These are phyloP conservation scores for Aspergillus sojae DNA, from an alignment of 2,329 filamentous ascomycete genomes.

Conservation along the genomic window DNA sequence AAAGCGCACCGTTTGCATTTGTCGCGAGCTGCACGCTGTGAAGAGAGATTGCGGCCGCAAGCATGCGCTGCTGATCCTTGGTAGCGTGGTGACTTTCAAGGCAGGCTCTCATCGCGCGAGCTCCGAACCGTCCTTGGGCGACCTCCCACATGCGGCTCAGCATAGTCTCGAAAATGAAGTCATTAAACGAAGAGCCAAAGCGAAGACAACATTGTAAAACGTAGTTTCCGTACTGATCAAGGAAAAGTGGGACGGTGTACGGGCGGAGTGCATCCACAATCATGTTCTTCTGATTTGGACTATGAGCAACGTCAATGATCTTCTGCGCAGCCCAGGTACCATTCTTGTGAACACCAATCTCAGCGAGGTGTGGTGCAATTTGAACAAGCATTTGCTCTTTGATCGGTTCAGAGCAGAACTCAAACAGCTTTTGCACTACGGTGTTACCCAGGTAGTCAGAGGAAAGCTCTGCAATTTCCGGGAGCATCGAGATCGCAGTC, in stretches of 20 bases:
- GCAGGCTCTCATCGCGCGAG: conserved; percentile 93
- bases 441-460: conserved; percentile 98
- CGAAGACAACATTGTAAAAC: conserved; percentile 95
- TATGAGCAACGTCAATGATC: conserved; percentile 95
- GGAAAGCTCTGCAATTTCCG: conserved; percentile 90
- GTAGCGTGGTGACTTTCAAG: conserved; percentile 93
- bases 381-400: conserved; percentile 89
- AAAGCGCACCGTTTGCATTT: conserved; percentile 89
- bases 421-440: conserved; percentile 98
- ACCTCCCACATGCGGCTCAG: conserved; percentile 91
- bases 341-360: conserved; percentile 98
- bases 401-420: conserved; percentile 87
- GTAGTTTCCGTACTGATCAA: conserved; percentile 98
- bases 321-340: conserved; percentile 99
- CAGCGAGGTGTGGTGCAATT: conserved; percentile 88
- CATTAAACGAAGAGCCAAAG: conserved; percentile 84
- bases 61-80: conserved; percentile 92
- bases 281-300: conserved; percentile 75
- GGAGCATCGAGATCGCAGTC: conserved; percentile 90
- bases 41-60: conserved; percentile 91
- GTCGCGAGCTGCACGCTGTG: conserved; percentile 96
- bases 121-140: conserved; percentile 88
- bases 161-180: conserved; percentile 99
- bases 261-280: conserved; percentile 83
- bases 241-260: conserved; percentile 87